Percentiles rank a stretch among this genome's conserved stretches.
Evolutionary conservation across 176 grass and related monocot genomes (phyloP).

Genomic region (Microstegium vimineum): DNA sequence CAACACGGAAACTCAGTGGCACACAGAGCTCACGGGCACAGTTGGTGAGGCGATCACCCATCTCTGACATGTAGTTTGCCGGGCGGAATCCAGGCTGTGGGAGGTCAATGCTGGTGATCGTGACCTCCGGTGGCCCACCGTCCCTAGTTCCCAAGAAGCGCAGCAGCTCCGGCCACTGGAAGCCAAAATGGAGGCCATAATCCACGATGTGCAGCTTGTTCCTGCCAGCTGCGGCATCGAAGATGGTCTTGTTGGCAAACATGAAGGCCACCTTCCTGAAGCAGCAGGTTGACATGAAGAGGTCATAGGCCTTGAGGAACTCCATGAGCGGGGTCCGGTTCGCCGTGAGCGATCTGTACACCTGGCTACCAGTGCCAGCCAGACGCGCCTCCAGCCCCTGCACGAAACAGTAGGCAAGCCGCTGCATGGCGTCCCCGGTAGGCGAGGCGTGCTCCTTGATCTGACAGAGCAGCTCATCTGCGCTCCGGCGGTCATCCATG

Average conservation of each 20-base stretch:
- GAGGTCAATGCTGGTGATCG: not conserved
- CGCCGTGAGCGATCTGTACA: conserved; percentile 26
- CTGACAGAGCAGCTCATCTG: conserved; percentile 41
- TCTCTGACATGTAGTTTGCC: not conserved
- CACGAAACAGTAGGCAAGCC: conserved; percentile 50
- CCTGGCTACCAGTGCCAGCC: conserved; percentile 46
- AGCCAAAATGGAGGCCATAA: conserved; percentile 24
- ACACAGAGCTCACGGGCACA: not conserved
- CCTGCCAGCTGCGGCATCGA: not conserved
- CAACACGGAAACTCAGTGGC: not conserved
- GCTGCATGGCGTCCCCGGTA: conserved; percentile 31
- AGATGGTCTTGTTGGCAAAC: conserved; percentile 45
- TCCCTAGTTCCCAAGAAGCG: not conserved
- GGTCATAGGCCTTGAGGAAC: conserved; percentile 38
- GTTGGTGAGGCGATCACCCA: not conserved
- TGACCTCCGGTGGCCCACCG: not conserved
- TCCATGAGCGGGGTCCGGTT: conserved; percentile 23
- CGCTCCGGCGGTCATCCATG: conserved; percentile 31
- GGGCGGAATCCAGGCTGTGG: not conserved
- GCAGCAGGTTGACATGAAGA: conserved; percentile 35
- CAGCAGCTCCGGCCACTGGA: not conserved
- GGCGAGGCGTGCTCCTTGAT: conserved; percentile 52
- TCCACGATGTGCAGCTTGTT: conserved; percentile 48
- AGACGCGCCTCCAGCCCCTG: conserved; percentile 59
- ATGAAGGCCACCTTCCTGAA: conserved; percentile 25